Base-by-base conservation (phyloP, 257 asterid genomes). In the Primulina eburnea region DNA sequence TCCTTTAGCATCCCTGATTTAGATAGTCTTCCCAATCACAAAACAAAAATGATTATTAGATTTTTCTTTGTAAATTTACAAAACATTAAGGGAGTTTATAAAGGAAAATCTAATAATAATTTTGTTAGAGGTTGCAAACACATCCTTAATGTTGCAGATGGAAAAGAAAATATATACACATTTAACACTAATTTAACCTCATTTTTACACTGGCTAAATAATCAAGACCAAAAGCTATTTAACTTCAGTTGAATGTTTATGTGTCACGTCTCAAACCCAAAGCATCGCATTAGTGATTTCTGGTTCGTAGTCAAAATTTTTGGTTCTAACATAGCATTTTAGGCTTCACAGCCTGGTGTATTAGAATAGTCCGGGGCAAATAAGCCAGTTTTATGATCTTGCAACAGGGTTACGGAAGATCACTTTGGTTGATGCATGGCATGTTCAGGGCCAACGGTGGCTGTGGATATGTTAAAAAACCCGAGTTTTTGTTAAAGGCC, bases 341-440 rank as follows among this genome's bases (percentile, higher is more conserved):
- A 11, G 53, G 53, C 53, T 43, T 11, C 53, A 43, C 8, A 35
- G 43, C 43, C 11, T 35, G 43, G 43, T 35, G 1, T 6, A 35
- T 35, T 35, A 63, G 32, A 67, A 38, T 63, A 47, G 6, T 14
- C 12, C 53, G 29, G 56, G 61, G 52, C 7, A 26, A 69, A 70
- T 60, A 64, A 65, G 20, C 64, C 61, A 47, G 29, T 78, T 59
- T 53, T 73, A 21, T 66, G 60, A 60, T 59, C 69, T 20, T 70
- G 71, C 62, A 52, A 50, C 86, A 92, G 98, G 98, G 96, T 78
- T 83, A 92, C 67, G 98, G 96, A 74, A 83, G 94, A 82, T 89
- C 96, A 34, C 98, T 92, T 71, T 89, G 98, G 98, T 35, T 92
- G 74, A 92, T 89, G 98, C 96, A 88, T 30, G 98, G 98, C 70